Evolutionary conservation across 805 yeast species (phyloP), one percentile per base, ranked within the genome.

Genomic region (Torulaspora indica): DNA sequence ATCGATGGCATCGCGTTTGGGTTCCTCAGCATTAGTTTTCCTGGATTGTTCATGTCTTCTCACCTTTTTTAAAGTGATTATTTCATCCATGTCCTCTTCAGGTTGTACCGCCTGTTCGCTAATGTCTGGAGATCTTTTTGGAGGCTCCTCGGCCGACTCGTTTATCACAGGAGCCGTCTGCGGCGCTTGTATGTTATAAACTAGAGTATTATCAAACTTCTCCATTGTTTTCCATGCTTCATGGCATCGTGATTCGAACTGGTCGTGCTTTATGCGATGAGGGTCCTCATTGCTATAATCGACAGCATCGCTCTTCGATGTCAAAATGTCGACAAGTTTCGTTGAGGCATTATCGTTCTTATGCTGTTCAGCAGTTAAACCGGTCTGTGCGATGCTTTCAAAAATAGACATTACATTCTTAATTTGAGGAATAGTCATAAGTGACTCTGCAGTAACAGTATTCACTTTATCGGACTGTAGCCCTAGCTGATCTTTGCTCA

Each of bases 31-130:
- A 29, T 45, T 13, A 35, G 32, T 29, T 40, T 44, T 30, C 39
- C 18, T n/a, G 13, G 30, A 22, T 18, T 34, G 43, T 28, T 43
- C 43, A 41, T 48, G 56, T 13, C 45, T 48, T 17, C 38, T 56
- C 8, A 46, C 51, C 31, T 56, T 63, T 35, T 69, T 68, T 38
- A 75, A 57, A 1, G 74, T 67, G 18, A 75, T 63, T 15, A 75
- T 56, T 40, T 73, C 77, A 43, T 68, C 66, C 36, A 49, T 43
- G 45, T 57, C 58, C 29, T 58, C 63, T 23, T 43, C 40, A 3
- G 41, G 40, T 1, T 55, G 43, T 3, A 41, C 15, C 1, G 34
- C 8, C 3, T 41, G 50, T 13, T 42, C 40, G 2, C 37, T 41
- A 0, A 25, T 38, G 10, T 7, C 23, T 2, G 37, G 28, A 20